phyloP scores from a whole-genome alignment of 177 flowering plant genomes.

The Vitis hybrid region DNA sequence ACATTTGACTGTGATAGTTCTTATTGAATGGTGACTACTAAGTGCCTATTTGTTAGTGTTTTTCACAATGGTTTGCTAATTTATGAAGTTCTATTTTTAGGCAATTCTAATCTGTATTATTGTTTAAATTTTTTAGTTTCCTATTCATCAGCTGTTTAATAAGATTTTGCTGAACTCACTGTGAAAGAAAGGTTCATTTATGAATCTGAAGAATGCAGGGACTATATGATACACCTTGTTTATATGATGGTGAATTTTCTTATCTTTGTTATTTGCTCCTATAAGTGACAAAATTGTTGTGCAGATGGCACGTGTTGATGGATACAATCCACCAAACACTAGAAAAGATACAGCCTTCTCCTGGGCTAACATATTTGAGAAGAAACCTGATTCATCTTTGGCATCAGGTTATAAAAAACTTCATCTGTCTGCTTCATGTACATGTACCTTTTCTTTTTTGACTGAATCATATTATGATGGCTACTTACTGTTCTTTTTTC shows the following conservation, averaged over 20 bases:
- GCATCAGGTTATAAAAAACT: constrained; percentile 35
- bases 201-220: neutral
- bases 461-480: neutral
- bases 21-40: neutral
- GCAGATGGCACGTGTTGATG: constrained; percentile 91
- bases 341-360: constrained; percentile 52
- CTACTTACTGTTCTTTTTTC: neutral
- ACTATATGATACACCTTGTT: neutral
- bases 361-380: constrained; percentile 82
- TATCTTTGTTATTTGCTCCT: neutral
- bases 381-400: constrained; percentile 27
- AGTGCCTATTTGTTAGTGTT: neutral
- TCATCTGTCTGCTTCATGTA: neutral
- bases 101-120: neutral
- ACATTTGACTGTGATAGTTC: no score
- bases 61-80: neutral
- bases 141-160: neutral
- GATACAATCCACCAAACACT: constrained; percentile 50
- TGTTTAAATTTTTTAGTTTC: neutral
- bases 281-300: constrained; percentile 10
- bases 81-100: neutral
- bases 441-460: neutral
- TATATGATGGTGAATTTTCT: neutral
- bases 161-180: neutral
- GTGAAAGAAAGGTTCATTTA: neutral